Base-by-base conservation (phyloP, 2,329 filamentous ascomycete genomes). In the Paramyrothecium roridum region DNA sequence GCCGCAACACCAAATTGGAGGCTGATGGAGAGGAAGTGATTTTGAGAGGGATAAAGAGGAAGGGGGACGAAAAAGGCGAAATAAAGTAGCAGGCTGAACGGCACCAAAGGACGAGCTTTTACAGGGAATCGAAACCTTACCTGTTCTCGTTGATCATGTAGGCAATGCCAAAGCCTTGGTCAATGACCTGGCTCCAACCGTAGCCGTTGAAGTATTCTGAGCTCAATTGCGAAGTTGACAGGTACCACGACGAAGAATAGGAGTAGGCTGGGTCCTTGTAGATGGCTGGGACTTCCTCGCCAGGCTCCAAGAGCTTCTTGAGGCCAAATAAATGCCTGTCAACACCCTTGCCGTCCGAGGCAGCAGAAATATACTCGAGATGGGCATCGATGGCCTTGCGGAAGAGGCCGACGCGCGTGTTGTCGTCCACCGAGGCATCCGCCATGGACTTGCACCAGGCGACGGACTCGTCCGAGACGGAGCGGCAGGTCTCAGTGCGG, bases 111-210 rank as follows among this genome's bases (percentile, higher is more conserved):
- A 19, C 11, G 13, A 50, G 17, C 21, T n/a, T n/a, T n/a, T n/a
- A n/a, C 16, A 33, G 16, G 4, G 3, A 30, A 22, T n/a, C 16
- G 46, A 20, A 13, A 47, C 67, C 79, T 73, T 70, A 91, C 88
- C 86, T 93, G 75, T 97, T 96, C 81, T 98, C 93, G 71, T 99
- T 99, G 73, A 99, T 98, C 95, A 99, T 99, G 73, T 99, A 99
- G 43, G 95, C 95, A 69, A 99, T 96, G 61, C 95, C 95, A 76
- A 95, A 99, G 30, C 95, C 95, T 57, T 89, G 90, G 68, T 98
- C 93, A 54, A 98, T 89, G 52, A 99, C 95, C 79, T 99, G 93
- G 70, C 90, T 95, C 95, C 95, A 99, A 48, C 95, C 95, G 74
- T 99, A 99, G 22, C 96, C 95, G 72, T 99, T 99, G 77, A 98